phyloP scores from a whole-genome alignment of 805 yeast species.

The Schwanniomyces sp. region DNA sequence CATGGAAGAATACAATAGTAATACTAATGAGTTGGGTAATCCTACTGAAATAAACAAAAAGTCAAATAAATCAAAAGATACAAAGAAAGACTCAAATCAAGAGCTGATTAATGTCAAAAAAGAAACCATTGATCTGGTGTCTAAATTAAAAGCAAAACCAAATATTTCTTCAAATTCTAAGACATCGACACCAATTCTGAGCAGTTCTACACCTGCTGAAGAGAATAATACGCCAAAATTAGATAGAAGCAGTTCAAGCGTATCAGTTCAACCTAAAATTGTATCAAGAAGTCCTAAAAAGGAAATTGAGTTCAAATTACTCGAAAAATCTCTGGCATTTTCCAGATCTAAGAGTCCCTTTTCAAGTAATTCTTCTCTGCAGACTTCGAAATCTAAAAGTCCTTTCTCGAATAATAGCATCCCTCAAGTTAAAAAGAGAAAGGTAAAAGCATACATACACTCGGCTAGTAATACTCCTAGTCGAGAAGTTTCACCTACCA shows the following conservation, averaged over 20 bases:
- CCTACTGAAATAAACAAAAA: too few species aligned
- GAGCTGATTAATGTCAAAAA: not conserved
- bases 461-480: slow-evolving; percentile 3
- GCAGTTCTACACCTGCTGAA: not conserved
- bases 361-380: slow-evolving; percentile 9
- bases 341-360: slow-evolving; percentile 19
- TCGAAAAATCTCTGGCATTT: slow-evolving; percentile 12
- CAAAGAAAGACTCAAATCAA: not conserved
- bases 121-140: not conserved
- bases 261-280: not conserved
- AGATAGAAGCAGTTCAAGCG: not conserved
- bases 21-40: too few species aligned
- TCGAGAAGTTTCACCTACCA: not conserved
- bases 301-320: not conserved
- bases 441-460: slow-evolving; percentile 29
- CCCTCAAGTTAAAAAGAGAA: slow-evolving; percentile 18
- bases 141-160: not conserved
- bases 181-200: not conserved
- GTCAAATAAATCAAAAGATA: not conserved
- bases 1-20: not conserved
- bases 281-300: not conserved
- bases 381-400: slow-evolving; percentile 15
- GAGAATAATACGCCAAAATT: not conserved
- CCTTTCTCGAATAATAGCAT: slow-evolving; percentile 15
- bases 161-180: not conserved